A percentile compares a stretch with the other conserved stretches of the same genome.
Evolutionary conservation across 2,329 filamentous ascomycete species (phyloP).

Genomic region (Drechslera avenae): DNA sequence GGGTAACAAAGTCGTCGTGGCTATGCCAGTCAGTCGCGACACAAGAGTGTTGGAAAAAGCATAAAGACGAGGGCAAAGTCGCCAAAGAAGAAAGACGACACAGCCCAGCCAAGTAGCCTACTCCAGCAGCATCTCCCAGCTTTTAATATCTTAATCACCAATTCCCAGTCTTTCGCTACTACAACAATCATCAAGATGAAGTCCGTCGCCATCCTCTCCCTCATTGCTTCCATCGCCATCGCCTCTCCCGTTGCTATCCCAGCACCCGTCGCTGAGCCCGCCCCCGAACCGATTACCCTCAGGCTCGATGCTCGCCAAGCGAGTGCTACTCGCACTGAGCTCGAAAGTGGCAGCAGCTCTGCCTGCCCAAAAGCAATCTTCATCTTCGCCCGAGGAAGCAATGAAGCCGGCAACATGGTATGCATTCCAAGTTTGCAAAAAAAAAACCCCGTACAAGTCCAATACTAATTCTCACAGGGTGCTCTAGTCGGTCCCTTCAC

Average conservation of each 20-base stretch:
- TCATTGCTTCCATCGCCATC: slow-evolving; percentile 2
- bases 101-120: not conserved
- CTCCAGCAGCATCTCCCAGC: not conserved
- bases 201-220: slow-evolving; percentile 4
- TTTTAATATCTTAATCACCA: not conserved
- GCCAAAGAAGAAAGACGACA: not conserved
- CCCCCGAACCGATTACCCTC: not conserved
- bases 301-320: slow-evolving; percentile 11
- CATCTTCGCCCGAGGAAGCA: slow-evolving; percentile 26
- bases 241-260: slow-evolving; percentile 4
- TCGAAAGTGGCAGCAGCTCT: slow-evolving; percentile 18
- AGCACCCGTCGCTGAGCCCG: slow-evolving; percentile 1
- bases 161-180: not conserved
- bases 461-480: not conserved
- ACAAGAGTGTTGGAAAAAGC: not conserved
- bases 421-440: not conserved
- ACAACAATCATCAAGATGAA: slow-evolving; percentile 5
- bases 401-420: slow-evolving; percentile 30
- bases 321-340: slow-evolving; percentile 17
- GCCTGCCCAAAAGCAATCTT: slow-evolving; percentile 26
- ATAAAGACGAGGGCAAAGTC: not conserved
- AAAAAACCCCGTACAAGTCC: not conserved
- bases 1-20: no score
- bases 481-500: slow-evolving; percentile 8
- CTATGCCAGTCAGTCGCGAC: no score